Evolutionary conservation across 176 grass and related monocot genomes (phyloP).

Genomic region (Calamus simplicifolius): DNA sequence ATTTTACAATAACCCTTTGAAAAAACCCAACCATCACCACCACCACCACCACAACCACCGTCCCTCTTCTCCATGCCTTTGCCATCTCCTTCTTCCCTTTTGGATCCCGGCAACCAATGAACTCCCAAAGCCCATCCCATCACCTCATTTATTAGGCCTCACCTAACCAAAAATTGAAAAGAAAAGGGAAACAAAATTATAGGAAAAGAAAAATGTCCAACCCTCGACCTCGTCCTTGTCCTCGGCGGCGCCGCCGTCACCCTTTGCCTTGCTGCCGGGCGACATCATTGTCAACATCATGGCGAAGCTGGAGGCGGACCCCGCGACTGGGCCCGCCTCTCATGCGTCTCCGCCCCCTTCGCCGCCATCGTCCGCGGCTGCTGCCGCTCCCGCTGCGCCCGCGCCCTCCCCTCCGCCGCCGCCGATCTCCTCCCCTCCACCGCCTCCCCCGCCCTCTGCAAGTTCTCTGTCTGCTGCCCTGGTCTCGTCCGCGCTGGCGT

Average conservation of each 20-base stretch:
- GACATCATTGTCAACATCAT: conserved; percentile 82
- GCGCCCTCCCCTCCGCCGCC: conserved; percentile 31
- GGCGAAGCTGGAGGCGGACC: conserved; percentile 43
- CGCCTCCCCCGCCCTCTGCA: conserved; percentile 47
- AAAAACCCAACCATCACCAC: no score
- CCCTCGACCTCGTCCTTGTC: no score
- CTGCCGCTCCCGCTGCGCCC: conserved; percentile 38
- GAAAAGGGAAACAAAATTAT: no score
- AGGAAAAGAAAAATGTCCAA: no score
- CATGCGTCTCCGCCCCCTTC: conserved; percentile 62
- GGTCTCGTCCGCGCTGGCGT: conserved; percentile 63
- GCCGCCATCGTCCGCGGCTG: conserved; percentile 40
- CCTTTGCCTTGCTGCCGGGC: conserved; percentile 41
- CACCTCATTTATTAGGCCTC: no score
- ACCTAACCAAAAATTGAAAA: no score
- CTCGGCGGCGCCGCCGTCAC: background rate
- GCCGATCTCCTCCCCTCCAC: background rate
- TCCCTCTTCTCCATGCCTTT: no score
- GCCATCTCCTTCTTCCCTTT: no score
- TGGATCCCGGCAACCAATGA: no score
- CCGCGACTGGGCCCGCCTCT: conserved; percentile 59
- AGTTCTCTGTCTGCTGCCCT: conserved; percentile 86
- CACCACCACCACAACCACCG: no score
- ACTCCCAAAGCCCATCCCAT: no score
- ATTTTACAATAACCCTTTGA: no score